These are phyloP conservation scores for Haplosporangium sp. DNA, from an alignment of 371 early-diverging fungal genomes.

Conservation along the genomic window DNA sequence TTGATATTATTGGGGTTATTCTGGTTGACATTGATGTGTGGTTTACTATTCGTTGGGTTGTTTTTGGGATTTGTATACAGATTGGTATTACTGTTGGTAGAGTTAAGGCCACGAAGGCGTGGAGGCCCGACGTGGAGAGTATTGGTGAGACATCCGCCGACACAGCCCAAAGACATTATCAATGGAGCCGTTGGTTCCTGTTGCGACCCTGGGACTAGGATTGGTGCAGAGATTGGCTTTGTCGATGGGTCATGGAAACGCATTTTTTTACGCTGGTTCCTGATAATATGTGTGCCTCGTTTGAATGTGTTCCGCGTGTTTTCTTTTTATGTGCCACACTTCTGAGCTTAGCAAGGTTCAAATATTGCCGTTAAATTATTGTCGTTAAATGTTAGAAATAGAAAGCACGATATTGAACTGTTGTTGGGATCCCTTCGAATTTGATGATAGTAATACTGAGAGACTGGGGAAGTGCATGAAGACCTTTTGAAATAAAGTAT, in stretches of 20 bases:
- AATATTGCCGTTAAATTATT: too few relatives aligned
- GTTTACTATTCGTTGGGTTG: neutral
- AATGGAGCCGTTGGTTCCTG: slow-evolving; percentile 35
- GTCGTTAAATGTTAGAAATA: too few relatives aligned
- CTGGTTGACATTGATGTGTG: neutral
- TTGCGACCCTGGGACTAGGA: slow-evolving; percentile 41
- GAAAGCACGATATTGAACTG: too few relatives aligned
- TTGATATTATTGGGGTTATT: slow-evolving; percentile 5
- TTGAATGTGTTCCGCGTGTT: too few relatives aligned
- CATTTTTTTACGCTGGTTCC: neutral
- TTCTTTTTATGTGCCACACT: too few relatives aligned
- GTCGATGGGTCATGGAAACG: slow-evolving; percentile 1
- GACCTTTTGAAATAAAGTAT: too few relatives aligned
- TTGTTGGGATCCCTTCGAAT: too few relatives aligned
- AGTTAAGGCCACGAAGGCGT: neutral
- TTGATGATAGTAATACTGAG: too few relatives aligned
- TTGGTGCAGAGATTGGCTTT: slow-evolving; percentile 36
- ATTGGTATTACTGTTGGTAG: neutral
- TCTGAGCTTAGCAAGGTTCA: too few relatives aligned
- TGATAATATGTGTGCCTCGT: too few relatives aligned
- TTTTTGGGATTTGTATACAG: neutral
- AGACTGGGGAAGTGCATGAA: too few relatives aligned
- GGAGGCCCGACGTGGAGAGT: neutral
- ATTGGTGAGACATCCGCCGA: neutral
- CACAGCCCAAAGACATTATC: neutral